These are phyloP conservation scores for Globisporangium solare DNA, from an alignment of 352 stramenopile genomes.

Conservation along the genomic window DNA sequence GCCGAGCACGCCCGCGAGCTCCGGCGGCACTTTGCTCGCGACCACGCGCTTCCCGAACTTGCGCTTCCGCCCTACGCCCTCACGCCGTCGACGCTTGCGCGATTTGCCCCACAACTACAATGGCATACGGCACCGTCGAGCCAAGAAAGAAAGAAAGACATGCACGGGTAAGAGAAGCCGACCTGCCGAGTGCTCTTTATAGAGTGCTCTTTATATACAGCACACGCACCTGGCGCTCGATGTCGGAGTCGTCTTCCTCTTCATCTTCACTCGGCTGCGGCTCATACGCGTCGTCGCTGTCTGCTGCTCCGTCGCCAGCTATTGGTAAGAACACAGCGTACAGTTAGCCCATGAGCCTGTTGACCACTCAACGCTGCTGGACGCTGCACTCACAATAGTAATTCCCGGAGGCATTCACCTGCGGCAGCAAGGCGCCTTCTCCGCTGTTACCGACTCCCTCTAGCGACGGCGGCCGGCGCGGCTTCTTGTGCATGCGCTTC, in stretches of 20 bases:
- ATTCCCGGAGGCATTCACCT: background rate
- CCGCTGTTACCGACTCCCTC: background rate
- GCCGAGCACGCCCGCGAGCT: slow-evolving; percentile 73
- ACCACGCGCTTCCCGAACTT: slow-evolving; percentile 50
- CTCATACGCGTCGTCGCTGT: slow-evolving; percentile 55
- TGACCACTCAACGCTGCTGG: background rate
- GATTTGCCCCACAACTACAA: slow-evolving; percentile 68
- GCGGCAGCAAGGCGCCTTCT: background rate
- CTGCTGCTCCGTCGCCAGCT: slow-evolving; percentile 22
- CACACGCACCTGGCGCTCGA: slow-evolving; percentile 49
- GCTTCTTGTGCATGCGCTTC: slow-evolving; percentile 5
- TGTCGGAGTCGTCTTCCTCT: slow-evolving; percentile 80
- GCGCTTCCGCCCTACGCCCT: slow-evolving; percentile 26
- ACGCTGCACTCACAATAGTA: slow-evolving; percentile 7
- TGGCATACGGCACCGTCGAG: background rate
- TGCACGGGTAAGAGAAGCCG: background rate
- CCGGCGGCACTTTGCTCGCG: slow-evolving; percentile 70
- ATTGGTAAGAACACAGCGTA: background rate
- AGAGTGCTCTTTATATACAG: background rate
- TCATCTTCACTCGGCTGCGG: slow-evolving; percentile 63
- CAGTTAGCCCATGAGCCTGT: background rate
- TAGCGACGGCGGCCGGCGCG: background rate
- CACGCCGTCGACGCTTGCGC: slow-evolving; percentile 40
- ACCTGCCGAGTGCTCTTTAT: background rate
- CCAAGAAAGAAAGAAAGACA: too few relatives aligned